Evolutionary conservation across 495 filamentous ascomycete species (phyloP).

Genomic region (Neurospora pannonica): DNA sequence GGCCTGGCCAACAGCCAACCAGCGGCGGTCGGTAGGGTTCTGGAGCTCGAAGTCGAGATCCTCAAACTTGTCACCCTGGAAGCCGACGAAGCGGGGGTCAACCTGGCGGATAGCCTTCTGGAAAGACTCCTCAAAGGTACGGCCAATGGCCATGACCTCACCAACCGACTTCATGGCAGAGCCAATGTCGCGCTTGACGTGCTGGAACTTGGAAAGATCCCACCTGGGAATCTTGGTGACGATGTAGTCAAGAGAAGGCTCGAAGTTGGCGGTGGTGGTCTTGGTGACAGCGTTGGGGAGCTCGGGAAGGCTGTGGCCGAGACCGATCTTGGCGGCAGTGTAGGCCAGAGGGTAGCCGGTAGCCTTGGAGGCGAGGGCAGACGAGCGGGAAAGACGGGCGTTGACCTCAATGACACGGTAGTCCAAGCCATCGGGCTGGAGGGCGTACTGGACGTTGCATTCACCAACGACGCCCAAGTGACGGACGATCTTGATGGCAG

Average conservation of each 20-base stretch:
- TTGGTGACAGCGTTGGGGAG: conserved; percentile 95
- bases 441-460: conserved; percentile 96
- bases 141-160: conserved; percentile 97
- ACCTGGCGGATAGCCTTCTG: conserved; percentile 97
- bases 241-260: conserved; percentile 92
- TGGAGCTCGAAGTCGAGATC: conserved; percentile 80
- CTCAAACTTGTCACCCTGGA: conserved; percentile 92
- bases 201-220: conserved; percentile 97
- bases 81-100: conserved; percentile 81
- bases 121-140: conserved; percentile 98
- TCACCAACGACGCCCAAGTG: conserved; percentile 94
- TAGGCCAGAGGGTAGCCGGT: conserved; percentile 96
- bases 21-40: conserved; percentile 90
- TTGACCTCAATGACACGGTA: conserved; percentile 99
- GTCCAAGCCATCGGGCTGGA: conserved; percentile 89
- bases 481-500: conserved; percentile 91
- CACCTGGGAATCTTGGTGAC: conserved; percentile 97
- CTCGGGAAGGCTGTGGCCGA: conserved; percentile 89
- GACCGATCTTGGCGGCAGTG: conserved; percentile 91
- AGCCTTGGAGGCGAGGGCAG: conserved; percentile 92
- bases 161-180: conserved; percentile 98
- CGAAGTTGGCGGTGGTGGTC: conserved; percentile 97
- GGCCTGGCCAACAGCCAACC: conserved; percentile 94
- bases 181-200: conserved; percentile 94
- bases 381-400: conserved; percentile 91